Evolutionary conservation across 495 filamentous ascomycete species (phyloP), one percentile per base, ranked within the genome.

Genomic region (Tuber microsphaerosporum): DNA sequence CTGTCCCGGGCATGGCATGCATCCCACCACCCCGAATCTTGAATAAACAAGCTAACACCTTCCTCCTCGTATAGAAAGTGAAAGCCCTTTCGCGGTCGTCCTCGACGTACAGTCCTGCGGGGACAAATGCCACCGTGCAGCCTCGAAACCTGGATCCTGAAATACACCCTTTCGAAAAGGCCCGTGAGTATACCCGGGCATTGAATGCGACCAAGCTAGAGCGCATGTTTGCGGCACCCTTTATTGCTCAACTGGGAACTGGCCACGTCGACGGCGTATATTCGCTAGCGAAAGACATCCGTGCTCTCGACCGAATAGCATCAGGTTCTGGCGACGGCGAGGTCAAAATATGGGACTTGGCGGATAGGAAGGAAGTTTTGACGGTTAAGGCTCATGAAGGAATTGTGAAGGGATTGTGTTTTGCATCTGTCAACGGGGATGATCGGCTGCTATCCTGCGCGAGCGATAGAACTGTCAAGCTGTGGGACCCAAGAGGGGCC

Each of bases 251-350:
- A 80, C 88, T 99, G 72, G 94, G 94, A 43, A 88, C 89, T 71
- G 95, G 95, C 43, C 95, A 99, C 85, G 92, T 98, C 20, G 95
- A 99, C 83, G 95, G 95, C 69, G 92, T 99, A 8, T 93, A 93
- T 83, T 86, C 87, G 14, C 87, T 93, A 83, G 88, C 90, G 20
- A 92, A 92, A 78, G 91, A 93, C 78, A 90, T 89, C 6, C 86
- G 88, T 77, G 89, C 89, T 5, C 84, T 94, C 44, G 88, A 91
- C 73, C 86, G 89, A 69, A 88, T 96, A 80, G 91, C 93, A 16
- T 93, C 91, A 74, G 92, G 92, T 41, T 91, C 90, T 75, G 93
- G 92, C 72, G 92, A 94, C 80, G 94, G 94, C 75, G 89, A 97
- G 20, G 88, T 97, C 65, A 99, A 98, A 83, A 92, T 97, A 65